Evolutionary conservation across 2,329 filamentous ascomycete genomes (phyloP).

Genomic region (Stagonosporopsis rhizophila): DNA sequence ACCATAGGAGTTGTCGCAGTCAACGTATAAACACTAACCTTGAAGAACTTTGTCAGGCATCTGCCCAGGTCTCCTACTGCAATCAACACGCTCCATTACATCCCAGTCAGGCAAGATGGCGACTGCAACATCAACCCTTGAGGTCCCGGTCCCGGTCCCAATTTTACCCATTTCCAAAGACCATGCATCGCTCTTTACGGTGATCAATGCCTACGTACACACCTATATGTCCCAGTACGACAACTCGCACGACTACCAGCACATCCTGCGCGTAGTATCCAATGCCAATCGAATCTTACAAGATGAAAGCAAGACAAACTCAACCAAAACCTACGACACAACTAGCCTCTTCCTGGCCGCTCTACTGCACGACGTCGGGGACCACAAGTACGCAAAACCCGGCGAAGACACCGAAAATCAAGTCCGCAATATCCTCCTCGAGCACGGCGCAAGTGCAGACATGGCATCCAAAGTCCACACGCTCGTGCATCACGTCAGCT

Average conservation of each 20-base stretch:
- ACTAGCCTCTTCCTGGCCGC: constrained; percentile 71
- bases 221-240: constrained; percentile 61
- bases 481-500: constrained; percentile 80
- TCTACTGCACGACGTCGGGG: constrained; percentile 77
- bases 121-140: background rate
- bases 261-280: constrained; percentile 80
- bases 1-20: background rate
- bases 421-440: constrained; percentile 63
- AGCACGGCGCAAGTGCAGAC: constrained; percentile 61
- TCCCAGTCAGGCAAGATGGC: background rate
- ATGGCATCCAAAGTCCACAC: constrained; percentile 73
- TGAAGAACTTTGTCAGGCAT: background rate
- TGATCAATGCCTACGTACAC: constrained; percentile 42
- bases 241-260: constrained; percentile 85
- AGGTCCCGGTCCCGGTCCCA: constrained; percentile 31
- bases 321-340: constrained; percentile 54
- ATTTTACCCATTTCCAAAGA: constrained; percentile 32
- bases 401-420: constrained; percentile 65
- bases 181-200: constrained; percentile 35
- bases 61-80: background rate
- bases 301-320: constrained; percentile 52
- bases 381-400: constrained; percentile 74
- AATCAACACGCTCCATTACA: background rate
- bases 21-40: background rate
- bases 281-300: constrained; percentile 72